Conservation (phyloP, 2,329 filamentous ascomycete genomes). For the Pestalotiopsis sp. region DNA sequence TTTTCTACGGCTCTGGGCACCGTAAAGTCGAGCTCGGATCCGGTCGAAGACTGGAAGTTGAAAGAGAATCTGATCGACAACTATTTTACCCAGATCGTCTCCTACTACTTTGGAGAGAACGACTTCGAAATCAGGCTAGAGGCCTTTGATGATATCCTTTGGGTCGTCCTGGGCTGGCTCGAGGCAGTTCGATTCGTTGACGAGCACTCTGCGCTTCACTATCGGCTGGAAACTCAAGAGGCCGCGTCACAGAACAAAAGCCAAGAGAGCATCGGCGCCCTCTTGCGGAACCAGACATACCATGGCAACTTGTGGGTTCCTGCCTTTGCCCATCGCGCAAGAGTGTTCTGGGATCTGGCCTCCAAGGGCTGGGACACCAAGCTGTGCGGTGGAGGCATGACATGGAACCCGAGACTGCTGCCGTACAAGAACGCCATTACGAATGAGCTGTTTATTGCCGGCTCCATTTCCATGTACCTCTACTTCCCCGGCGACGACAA, state of each 20-base stretch:
- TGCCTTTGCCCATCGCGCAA: constrained; percentile 80
- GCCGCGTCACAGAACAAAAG: constrained; percentile 22
- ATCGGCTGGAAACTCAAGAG: constrained; percentile 33
- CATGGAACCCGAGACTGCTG: constrained; percentile 78
- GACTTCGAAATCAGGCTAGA: constrained; percentile 70
- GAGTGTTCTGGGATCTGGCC: constrained; percentile 84
- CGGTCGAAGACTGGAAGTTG: constrained; percentile 45
- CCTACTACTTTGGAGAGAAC: constrained; percentile 88
- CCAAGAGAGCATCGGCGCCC: constrained; percentile 26
- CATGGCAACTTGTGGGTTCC: constrained; percentile 76
- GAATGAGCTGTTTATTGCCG: constrained; percentile 86
- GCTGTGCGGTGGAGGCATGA: constrained; percentile 86
- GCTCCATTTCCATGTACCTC: constrained; percentile 86
- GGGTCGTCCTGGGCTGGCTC: constrained; percentile 92
- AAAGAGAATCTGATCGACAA: constrained; percentile 80
- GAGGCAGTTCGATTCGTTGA: constrained; percentile 78
- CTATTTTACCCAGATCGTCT: constrained; percentile 76
- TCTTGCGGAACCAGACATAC: constrained; percentile 58
- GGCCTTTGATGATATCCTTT: constrained; percentile 93
- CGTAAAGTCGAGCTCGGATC: constrained; percentile 31
- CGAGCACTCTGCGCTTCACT: constrained; percentile 68
- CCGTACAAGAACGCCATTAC: constrained; percentile 98
- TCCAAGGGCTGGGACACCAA: constrained; percentile 78
- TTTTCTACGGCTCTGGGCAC: constrained; percentile 62
- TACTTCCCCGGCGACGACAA: constrained; percentile 83